These are phyloP conservation scores for Ballota nigra DNA, from an alignment of 257 asterid species.

Conservation along the genomic window DNA sequence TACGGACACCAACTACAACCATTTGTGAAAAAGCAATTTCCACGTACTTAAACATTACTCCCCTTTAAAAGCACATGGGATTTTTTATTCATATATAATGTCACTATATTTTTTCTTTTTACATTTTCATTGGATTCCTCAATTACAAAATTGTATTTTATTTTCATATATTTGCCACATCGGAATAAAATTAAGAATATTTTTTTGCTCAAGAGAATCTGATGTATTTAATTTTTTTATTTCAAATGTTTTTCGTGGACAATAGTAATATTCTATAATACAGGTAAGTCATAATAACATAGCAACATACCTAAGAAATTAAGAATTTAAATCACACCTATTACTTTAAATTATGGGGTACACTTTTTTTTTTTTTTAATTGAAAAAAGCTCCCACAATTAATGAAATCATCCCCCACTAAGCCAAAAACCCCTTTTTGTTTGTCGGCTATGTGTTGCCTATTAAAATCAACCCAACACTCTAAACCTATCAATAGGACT, in stretches of 20 bases:
- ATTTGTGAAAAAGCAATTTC: not conserved
- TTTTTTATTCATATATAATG: not conserved
- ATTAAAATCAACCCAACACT: slow-evolving; percentile 24
- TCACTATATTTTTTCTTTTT: not conserved
- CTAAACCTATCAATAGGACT: not conserved
- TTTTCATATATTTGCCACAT: not conserved
- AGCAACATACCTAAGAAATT: too few relatives aligned
- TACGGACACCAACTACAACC: slow-evolving; percentile 25
- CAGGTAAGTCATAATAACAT: too few relatives aligned
- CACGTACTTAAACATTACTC: not conserved
- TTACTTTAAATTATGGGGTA: too few relatives aligned
- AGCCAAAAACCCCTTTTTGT: slow-evolving; percentile 27
- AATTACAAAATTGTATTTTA: not conserved
- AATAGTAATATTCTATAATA: too few relatives aligned
- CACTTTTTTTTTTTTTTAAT: not conserved
- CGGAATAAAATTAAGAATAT: not conserved
- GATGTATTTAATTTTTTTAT: too few relatives aligned
- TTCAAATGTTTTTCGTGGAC: not conserved
- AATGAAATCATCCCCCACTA: slow-evolving; percentile 55
- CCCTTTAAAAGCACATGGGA: slow-evolving; percentile 12
- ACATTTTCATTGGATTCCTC: not conserved
- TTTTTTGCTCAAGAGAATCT: not conserved
- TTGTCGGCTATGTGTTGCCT: slow-evolving; percentile 52
- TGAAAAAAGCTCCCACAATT: slow-evolving; percentile 11
- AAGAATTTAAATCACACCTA: not conserved